Conservation (phyloP, 2,329 filamentous ascomycete species). For the Cercospora beticola region DNA sequence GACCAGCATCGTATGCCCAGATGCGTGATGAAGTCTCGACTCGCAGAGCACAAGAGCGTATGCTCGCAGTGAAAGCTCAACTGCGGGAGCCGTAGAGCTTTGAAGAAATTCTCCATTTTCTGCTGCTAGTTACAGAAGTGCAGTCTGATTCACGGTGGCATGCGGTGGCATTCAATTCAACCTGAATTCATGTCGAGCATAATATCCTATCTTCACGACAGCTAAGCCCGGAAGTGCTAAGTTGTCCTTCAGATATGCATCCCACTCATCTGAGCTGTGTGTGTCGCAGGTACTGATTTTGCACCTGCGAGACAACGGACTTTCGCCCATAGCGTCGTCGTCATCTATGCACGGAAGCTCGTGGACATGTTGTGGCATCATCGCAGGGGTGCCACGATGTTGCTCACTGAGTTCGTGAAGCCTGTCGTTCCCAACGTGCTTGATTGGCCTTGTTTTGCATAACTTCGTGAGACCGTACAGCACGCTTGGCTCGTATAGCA, state of each 20-base stretch:
- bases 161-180: no score
- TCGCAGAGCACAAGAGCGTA: no score
- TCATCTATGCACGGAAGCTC: neutral
- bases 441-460: neutral
- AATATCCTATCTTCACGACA: no score
- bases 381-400: slow-evolving; percentile 17
- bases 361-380: slow-evolving; percentile 5
- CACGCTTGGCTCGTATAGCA: neutral
- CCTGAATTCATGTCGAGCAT: no score
- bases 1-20: no score
- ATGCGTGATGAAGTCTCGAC: no score
- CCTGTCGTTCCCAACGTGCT: neutral
- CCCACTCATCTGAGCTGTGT: neutral
- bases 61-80: no score
- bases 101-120: no score
- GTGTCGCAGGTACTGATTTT: no score
- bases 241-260: neutral
- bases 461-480: neutral
- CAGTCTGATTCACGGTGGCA: no score
- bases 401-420: neutral
- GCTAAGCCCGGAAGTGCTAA: neutral
- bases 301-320: neutral
- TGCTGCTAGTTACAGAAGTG: no score
- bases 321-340: neutral
- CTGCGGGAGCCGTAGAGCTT: no score